phyloP scores from a whole-genome alignment of 257 asterid species.

The Jacaranda mimosifolia region DNA sequence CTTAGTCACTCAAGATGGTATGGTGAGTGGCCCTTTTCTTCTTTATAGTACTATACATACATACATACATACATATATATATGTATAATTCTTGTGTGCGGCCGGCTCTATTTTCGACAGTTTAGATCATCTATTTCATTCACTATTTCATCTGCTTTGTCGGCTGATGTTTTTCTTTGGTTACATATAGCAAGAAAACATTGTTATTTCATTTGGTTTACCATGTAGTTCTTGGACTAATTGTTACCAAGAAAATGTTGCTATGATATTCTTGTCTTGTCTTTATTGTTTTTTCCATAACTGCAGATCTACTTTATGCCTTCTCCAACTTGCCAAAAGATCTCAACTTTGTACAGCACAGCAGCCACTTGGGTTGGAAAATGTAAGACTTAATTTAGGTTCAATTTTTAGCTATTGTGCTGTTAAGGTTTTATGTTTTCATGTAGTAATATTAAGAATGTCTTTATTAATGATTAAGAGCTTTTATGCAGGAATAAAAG shows the following conservation, averaged over 20 bases:
- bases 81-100: too few species aligned
- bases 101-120: too few species aligned
- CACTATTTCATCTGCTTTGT: too few species aligned
- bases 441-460: neutral
- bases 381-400: constrained; percentile 43
- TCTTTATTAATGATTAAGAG: neutral
- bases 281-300: neutral
- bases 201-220: too few species aligned
- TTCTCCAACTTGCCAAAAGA: constrained; percentile 79
- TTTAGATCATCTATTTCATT: too few species aligned
- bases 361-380: constrained; percentile 92
- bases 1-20: constrained; percentile 96
- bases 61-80: neutral
- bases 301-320: constrained; percentile 85
- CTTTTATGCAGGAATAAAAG: constrained; percentile 68
- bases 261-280: constrained; percentile 8
- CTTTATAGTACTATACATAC: neutral
- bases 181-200: too few species aligned
- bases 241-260: constrained; percentile 5
- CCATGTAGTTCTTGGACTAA: too few species aligned
- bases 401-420: neutral
- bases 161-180: neutral
- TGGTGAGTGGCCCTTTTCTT: constrained; percentile 65
- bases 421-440: neutral
- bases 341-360: constrained; percentile 89